A percentile compares a stretch with the other conserved stretches of the same genome.
Conservation (phyloP, 2,329 filamentous ascomycete genomes). For the Macroventuria anomochaeta region DNA sequence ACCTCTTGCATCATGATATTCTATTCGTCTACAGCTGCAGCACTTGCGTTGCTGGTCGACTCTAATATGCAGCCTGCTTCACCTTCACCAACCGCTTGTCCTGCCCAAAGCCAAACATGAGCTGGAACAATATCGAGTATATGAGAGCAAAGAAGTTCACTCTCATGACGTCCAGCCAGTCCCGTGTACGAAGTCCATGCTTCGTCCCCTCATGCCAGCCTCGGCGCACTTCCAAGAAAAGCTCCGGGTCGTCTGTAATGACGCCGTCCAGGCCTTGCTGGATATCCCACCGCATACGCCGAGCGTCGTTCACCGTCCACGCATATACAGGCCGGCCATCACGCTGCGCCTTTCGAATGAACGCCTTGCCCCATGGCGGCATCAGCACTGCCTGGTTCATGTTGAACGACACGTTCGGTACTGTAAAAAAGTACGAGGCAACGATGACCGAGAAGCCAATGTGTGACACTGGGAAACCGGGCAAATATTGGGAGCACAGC, state of each 20-base stretch:
- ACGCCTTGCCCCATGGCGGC: conserved; percentile 69
- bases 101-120: conserved; percentile 37
- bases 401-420: conserved; percentile 78
- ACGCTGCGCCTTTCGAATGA: conserved; percentile 67
- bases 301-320: conserved; percentile 86
- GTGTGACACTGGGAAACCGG: conserved; percentile 68
- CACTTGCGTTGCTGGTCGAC: conserved; percentile 19
- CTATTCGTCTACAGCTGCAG: conserved; percentile 17
- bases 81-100: conserved; percentile 29
- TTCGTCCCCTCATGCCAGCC: conserved; percentile 49
- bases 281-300: conserved; percentile 83
- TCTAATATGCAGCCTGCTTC: conserved; percentile 13
- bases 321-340: conserved; percentile 68
- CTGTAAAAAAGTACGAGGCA: conserved; percentile 72
- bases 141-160: conserved; percentile 45
- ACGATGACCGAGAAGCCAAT: conserved; percentile 72
- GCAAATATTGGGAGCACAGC: conserved; percentile 66
- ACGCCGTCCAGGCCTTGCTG: conserved; percentile 73
- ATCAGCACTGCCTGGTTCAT: conserved; percentile 73
- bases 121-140: conserved; percentile 41
- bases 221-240: conserved; percentile 65
- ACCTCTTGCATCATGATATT: background rate
- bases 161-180: conserved; percentile 41
- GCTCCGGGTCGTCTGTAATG: conserved; percentile 80
- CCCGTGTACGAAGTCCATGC: conserved; percentile 35